These are phyloP conservation scores for Paraleonurus japonicus DNA, from an alignment of 257 asterid genomes.

Conservation along the genomic window DNA sequence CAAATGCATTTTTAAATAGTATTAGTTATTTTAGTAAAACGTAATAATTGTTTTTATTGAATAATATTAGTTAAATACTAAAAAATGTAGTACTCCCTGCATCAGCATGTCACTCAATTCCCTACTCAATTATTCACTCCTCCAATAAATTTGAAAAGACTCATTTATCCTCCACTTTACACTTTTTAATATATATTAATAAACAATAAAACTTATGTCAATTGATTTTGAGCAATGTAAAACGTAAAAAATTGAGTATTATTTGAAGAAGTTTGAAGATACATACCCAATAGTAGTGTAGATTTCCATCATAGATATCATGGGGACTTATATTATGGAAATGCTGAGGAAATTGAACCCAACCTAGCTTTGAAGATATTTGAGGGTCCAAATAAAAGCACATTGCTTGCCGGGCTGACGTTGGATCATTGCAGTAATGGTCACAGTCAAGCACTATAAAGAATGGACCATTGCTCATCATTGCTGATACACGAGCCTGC, in stretches of 20 bases:
- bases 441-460: conserved; percentile 51
- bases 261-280: neutral
- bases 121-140: too few species aligned
- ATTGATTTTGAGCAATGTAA: neutral
- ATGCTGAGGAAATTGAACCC: conserved; percentile 68
- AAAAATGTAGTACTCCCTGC: too few species aligned
- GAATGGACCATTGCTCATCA: conserved; percentile 71
- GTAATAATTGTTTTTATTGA: too few species aligned
- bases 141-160: too few species aligned
- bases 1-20: too few species aligned
- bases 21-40: too few species aligned
- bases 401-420: conserved; percentile 54
- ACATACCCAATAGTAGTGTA: conserved; percentile 34
- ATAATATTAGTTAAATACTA: too few species aligned
- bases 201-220: too few species aligned
- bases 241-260: too few species aligned
- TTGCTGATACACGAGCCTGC: conserved; percentile 68
- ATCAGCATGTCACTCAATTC: too few species aligned
- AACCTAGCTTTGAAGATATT: conserved; percentile 43
- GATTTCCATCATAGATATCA: conserved; percentile 52
- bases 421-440: conserved; percentile 49
- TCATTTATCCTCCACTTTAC: too few species aligned
- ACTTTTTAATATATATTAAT: too few species aligned
- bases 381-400: conserved; percentile 48
- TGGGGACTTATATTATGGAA: conserved; percentile 48